phyloP scores from a whole-genome alignment of 2,329 filamentous ascomycete species.

The Xylaria sp. region DNA sequence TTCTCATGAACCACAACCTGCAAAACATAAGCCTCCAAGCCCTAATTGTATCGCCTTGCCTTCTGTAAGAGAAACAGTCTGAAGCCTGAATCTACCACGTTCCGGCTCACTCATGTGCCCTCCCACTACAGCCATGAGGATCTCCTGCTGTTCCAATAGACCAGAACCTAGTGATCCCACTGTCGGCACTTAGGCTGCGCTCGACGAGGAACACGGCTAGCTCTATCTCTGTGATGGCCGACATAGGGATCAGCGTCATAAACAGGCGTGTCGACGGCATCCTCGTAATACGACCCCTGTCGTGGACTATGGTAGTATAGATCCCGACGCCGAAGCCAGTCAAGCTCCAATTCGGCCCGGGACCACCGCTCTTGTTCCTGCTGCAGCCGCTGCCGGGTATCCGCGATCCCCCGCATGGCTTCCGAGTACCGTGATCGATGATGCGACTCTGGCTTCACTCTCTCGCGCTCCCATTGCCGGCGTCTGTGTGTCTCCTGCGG shows the following conservation, averaged over 20 bases:
- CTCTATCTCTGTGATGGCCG: background rate
- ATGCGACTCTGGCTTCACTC: conserved; percentile 3
- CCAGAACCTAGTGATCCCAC: conserved; percentile 1
- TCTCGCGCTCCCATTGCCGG: conserved; percentile 5
- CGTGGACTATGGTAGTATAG: background rate
- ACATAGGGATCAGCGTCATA: conserved; percentile 7
- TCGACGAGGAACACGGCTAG: conserved; percentile 1
- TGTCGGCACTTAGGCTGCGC: conserved; percentile 1
- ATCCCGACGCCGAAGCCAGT: conserved; percentile 3
- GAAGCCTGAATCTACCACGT: background rate
- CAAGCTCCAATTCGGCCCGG: conserved; percentile 7
- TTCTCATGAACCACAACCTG: background rate
- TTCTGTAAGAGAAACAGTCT: background rate
- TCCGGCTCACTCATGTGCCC: background rate
- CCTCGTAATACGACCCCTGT: conserved; percentile 4
- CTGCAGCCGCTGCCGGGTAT: conserved; percentile 4
- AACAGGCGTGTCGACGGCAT: background rate
- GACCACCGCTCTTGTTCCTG: conserved; percentile 11
- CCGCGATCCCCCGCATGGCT: background rate
- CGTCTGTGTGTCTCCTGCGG: background rate
- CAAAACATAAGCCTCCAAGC: background rate
- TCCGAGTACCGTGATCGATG: background rate
- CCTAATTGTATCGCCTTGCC: background rate
- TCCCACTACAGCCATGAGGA: background rate
- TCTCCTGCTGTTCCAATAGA: background rate